Base-by-base conservation (phyloP, 495 filamentous ascomycete genomes). In the Bacidia gigantensis region DNA sequence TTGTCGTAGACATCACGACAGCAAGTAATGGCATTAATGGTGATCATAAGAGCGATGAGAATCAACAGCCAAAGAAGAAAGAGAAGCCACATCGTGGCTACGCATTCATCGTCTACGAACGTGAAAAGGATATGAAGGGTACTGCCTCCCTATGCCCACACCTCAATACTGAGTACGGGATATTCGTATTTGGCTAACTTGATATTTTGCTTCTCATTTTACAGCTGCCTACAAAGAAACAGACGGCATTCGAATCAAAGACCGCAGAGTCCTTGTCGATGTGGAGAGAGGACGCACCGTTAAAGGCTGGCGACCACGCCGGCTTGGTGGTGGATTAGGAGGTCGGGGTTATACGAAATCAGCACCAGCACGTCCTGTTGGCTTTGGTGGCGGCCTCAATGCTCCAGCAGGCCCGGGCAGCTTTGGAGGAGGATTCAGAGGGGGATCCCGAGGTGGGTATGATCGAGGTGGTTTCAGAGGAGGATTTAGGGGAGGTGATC, bases 91-190 rank as follows among this genome's bases (percentile, higher is more conserved):
- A 92, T 64, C 77, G 81, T 58, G 92, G 92, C 56, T 98, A 98
- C 70, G 92, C 88, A 53, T 98, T 98, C 65, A 83, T 98, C 59
- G 89, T 96, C 45, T 98, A 89, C 65, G 90, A 97, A 69, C 82
- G 87, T 62, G 92, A 97, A 67, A 89, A 90, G 69, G 92, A 98
- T 63, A 96, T 98, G 93, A 96, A 94, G 83, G 90, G 92, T 95
- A 95, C 75, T 69, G 58, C 63, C 62, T 52, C 61, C 57, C 62
- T 53, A 50, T 52, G 56, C 61, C 61, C 54, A 64, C 63, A 65
- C 24, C 61, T n/a, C 20, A 21, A 40, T 46, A 51, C 38, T 47
- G 52, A 14, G n/a, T n/a, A n/a, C n/a, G n/a, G 54, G 58, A 50
- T 60, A 55, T 52, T 55, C 60, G 56, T 61, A 53, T 58, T 58